Evolutionary conservation across 2,329 filamentous ascomycete genomes (phyloP).

Genomic region (Claviceps spartinae): DNA sequence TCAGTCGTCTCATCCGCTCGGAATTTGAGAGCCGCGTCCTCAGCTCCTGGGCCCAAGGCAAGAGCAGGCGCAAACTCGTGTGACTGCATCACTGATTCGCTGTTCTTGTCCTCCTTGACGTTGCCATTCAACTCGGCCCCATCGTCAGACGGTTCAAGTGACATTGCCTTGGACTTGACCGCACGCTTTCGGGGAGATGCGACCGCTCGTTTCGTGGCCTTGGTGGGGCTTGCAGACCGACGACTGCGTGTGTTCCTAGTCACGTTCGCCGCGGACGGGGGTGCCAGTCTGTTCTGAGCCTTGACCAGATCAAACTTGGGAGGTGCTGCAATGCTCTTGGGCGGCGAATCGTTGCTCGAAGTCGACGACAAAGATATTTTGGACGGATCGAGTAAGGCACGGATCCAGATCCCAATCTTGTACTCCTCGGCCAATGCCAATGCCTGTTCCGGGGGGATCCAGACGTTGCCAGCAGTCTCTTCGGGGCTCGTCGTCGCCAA

Average conservation of each 20-base stretch:
- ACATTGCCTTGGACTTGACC: slow-evolving; percentile 28
- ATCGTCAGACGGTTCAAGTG: slow-evolving; percentile 18
- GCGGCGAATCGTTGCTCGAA: slow-evolving; percentile 48
- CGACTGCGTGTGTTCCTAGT: slow-evolving; percentile 35
- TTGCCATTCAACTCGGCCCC: slow-evolving; percentile 19
- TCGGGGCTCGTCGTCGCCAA: slow-evolving; percentile 70
- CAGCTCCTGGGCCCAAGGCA: slow-evolving; percentile 37
- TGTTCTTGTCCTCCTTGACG: slow-evolving; percentile 16
- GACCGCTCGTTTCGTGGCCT: slow-evolving; percentile 31
- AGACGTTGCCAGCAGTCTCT: slow-evolving; percentile 92
- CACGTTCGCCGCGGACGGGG: slow-evolving; percentile 33
- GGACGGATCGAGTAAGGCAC: slow-evolving; percentile 78
- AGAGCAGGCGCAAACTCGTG: slow-evolving; percentile 35
- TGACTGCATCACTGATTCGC: slow-evolving; percentile 29
- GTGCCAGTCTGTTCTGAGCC: slow-evolving; percentile 28
- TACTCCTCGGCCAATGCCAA: slow-evolving; percentile 79
- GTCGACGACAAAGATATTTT: slow-evolving; percentile 52
- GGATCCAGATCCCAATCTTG: slow-evolving; percentile 72
- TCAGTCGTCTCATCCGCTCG: slow-evolving; percentile 51
- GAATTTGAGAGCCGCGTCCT: slow-evolving; percentile 51
- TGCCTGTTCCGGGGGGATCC: slow-evolving; percentile 77
- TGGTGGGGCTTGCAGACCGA: slow-evolving; percentile 45
- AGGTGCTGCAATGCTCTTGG: slow-evolving; percentile 66
- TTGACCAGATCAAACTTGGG: slow-evolving; percentile 58
- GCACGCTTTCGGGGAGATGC: slow-evolving; percentile 43